Conservation (phyloP, 768 basidiomycete species). For the Gymnopilus junonius region DNA sequence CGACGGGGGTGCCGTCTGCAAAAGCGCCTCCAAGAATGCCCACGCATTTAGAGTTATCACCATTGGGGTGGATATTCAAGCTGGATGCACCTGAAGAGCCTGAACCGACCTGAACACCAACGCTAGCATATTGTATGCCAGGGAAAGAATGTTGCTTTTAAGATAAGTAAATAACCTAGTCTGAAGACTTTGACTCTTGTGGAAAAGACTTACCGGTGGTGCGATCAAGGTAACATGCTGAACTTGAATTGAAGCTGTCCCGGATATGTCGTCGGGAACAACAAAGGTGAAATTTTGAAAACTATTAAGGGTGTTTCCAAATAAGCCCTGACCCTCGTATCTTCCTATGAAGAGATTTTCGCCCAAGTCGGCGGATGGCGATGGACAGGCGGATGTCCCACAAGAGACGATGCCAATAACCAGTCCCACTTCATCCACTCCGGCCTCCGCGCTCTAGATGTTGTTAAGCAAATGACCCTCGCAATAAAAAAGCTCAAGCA, state of each 20-base stretch:
- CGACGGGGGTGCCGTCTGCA: slow-evolving; percentile 7
- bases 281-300: slow-evolving; percentile 2
- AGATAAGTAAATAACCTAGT: neutral
- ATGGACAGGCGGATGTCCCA: slow-evolving; percentile 3
- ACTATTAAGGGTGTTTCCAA: neutral
- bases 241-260: slow-evolving; percentile 1
- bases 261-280: neutral
- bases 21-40: slow-evolving; percentile 3
- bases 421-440: slow-evolving; percentile 1
- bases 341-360: slow-evolving; percentile 4
- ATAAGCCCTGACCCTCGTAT: neutral
- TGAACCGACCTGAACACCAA: neutral
- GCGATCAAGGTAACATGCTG: neutral
- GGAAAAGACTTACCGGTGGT: neutral
- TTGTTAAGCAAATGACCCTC: neutral
- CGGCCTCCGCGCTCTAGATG: slow-evolving; percentile 6
- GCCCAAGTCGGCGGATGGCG: slow-evolving; percentile 1
- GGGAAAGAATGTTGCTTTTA: neutral
- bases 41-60: slow-evolving; percentile 9
- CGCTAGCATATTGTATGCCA: neutral
- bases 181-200: neutral
- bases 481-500: neutral
- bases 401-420: slow-evolving; percentile 12
- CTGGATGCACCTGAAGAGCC: neutral
- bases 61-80: slow-evolving; percentile 1